Evolutionary conservation across 2,329 filamentous ascomycete species (phyloP).

Genomic region (Hansfordia pulvinata): DNA sequence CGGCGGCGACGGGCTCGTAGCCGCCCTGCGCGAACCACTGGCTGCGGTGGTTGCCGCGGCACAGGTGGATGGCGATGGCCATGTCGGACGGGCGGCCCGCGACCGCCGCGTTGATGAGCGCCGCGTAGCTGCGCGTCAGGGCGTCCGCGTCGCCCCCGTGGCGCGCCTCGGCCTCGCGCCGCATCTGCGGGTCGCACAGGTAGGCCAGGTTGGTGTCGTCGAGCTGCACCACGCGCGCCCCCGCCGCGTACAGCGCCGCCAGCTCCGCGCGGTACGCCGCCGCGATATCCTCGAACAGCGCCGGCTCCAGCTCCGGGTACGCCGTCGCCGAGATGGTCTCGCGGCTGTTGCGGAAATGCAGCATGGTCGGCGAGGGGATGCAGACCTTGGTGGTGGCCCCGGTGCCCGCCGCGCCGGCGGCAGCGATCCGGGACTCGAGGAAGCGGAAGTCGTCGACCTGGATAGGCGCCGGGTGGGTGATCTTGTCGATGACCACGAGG

Average conservation of each 20-base stretch:
- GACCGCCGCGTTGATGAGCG: conserved; percentile 40
- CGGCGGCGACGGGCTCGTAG: conserved; percentile 43
- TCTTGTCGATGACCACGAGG: conserved; percentile 38
- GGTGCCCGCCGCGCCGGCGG: conserved; percentile 13
- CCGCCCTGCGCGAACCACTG: conserved; percentile 45
- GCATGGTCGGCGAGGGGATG: conserved; percentile 45
- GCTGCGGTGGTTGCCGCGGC: conserved; percentile 40
- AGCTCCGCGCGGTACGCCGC: conserved; percentile 31
- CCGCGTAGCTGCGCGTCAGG: conserved; percentile 36
- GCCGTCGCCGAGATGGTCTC: conserved; percentile 35
- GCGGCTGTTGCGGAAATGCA: conserved; percentile 42
- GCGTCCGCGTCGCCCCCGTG: conserved; percentile 33
- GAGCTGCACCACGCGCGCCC: conserved; percentile 41
- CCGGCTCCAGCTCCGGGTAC: conserved; percentile 35
- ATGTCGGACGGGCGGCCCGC: conserved; percentile 36
- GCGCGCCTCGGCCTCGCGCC: conserved; percentile 33
- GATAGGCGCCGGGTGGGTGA: conserved; percentile 36
- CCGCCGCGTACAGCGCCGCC: conserved; percentile 32
- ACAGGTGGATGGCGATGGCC: conserved; percentile 42
- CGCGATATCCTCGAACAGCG: neutral
- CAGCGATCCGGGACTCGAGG: conserved; percentile 31
- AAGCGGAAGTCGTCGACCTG: conserved; percentile 43
- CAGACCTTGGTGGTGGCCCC: conserved; percentile 35
- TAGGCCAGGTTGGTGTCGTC: conserved; percentile 48
- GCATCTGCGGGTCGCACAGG: conserved; percentile 42